Conservation (phyloP, 139 green algal genomes). For the Tetraselmis striata region DNA sequence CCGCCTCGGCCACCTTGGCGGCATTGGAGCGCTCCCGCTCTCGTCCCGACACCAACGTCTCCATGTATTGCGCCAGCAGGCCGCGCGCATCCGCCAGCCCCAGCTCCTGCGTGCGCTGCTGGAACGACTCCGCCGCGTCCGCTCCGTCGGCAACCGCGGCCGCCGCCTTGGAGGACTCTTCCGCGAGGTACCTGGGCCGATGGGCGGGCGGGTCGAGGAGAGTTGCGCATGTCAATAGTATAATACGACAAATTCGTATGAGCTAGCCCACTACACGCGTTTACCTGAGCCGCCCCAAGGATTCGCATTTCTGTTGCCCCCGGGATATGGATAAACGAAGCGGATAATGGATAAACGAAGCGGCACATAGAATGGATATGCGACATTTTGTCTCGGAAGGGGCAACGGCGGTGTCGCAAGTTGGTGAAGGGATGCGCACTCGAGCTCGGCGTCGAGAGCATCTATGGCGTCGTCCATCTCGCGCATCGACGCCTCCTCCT, state of each 20-base stretch:
- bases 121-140: not conserved
- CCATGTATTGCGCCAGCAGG: not conserved
- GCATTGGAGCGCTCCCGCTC: not conserved
- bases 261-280: too few relatives aligned
- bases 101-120: not conserved
- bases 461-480: not conserved
- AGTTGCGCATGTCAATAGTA: too few relatives aligned
- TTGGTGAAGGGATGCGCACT: not conserved
- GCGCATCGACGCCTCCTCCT: not conserved
- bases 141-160: not conserved
- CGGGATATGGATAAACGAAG: too few relatives aligned
- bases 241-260: too few relatives aligned
- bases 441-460: not conserved
- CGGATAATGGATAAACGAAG: too few relatives aligned
- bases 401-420: too few relatives aligned
- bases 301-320: too few relatives aligned
- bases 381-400: too few relatives aligned
- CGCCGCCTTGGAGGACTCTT: not conserved
- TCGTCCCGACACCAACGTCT: not conserved
- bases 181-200: not conserved
- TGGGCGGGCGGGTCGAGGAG: too few relatives aligned
- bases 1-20: not conserved
- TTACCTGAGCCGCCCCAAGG: too few relatives aligned
- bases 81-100: not conserved
- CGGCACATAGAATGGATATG: too few relatives aligned